A percentile compares a stretch with the other conserved stretches of the same genome.
Evolutionary conservation across 164 flowering plant species (phyloP).

Genomic region (Aristolochia fimbriata): DNA sequence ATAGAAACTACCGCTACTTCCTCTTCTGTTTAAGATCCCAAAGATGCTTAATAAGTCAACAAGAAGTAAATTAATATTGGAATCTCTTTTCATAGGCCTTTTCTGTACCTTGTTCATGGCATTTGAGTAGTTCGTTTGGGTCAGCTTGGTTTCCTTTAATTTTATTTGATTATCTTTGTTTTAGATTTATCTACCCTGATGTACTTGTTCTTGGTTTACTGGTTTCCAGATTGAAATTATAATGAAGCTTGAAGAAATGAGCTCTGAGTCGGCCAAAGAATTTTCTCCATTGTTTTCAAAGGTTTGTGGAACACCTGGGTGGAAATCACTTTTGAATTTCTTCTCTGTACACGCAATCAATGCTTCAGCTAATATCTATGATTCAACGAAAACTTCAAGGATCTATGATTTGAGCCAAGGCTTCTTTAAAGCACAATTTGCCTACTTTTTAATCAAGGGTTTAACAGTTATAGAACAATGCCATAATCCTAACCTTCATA

Average conservation of each 20-base stretch:
- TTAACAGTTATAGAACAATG: no score
- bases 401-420: neutral
- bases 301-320: constrained; percentile 26
- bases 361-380: neutral
- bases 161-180: neutral
- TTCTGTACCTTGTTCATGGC: no score
- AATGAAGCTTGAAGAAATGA: constrained; percentile 89
- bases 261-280: constrained; percentile 62
- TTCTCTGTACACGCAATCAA: no score
- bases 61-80: no score
- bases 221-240: constrained; percentile 75
- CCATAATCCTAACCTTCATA: no score
- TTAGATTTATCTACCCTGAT: neutral
- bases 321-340: neutral
- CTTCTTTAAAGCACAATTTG: no score
- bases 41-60: no score
- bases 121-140: neutral
- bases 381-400: neutral
- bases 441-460: no score
- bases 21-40: no score
- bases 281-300: constrained; percentile 52
- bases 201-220: neutral
- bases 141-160: neutral
- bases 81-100: no score
- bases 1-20: no score